Base-by-base conservation (phyloP, 805 yeast genomes). In the Tetrapisispora nanseiensis region DNA sequence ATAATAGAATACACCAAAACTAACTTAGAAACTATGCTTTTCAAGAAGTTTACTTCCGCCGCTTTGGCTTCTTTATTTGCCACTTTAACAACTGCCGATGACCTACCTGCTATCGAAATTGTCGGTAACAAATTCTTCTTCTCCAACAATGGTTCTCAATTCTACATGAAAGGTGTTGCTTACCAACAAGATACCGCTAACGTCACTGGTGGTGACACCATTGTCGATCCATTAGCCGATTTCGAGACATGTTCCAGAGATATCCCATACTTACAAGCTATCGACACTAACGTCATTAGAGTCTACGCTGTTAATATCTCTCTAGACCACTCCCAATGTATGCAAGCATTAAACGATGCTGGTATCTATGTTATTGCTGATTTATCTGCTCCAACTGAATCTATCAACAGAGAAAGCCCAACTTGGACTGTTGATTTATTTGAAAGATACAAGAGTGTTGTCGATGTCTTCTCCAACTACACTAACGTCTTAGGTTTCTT, bases 361-460 rank as follows among this genome's bases (percentile, higher is more conserved):
- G 89, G 86, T 52, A 83, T 83, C 57, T 83, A 83, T 53, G 80
- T 83, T 40, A 74, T 83, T 68, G 87, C 89, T 34, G 94, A 83
- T 67, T 70, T 83, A 56, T 72, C 87, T 21, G 75, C 80, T 61
- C 90, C 90, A 50, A 68, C 63, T 41, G 45, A 62, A 16, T 76
- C 87, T 41, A 77, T 83, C 51, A 69, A 78, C 64, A 77, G 89
- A 65, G 58, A 65, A 37, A 54, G 52, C 50, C 90, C 92, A 49
- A 50, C 66, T 37, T 83, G 90, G 90, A 68, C 68, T 55, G 56
- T 76, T 33, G 80, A 72, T 3, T 66, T 82, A 50, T 80, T 68
- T 61, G 65, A 75, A 41, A 76, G 89, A 69, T 83, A 83, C 68
- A 77, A 80, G 41, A 55, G 70, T 6, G 85, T 82, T 40, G 77